Evolutionary conservation across 352 stramenopile species (phyloP).

Genomic region (Pythium sukuiense): DNA sequence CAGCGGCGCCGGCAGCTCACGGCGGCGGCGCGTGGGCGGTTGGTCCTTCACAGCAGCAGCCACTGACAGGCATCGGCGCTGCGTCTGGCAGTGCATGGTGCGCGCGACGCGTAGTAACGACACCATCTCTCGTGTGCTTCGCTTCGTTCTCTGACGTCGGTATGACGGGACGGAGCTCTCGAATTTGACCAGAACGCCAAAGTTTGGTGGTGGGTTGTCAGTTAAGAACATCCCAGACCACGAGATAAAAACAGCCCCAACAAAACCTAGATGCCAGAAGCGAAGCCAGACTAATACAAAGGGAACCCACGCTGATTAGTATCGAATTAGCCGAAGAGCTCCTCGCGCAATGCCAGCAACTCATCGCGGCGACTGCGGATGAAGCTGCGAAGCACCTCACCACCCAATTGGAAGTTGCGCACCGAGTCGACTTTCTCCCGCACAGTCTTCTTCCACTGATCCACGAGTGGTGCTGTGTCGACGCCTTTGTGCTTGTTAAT

Average conservation of each 20-base stretch:
- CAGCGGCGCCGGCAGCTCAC: conserved; percentile 70
- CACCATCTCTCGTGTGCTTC: conserved; percentile 9
- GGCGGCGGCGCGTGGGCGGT: conserved; percentile 48
- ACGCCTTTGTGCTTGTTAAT: conserved; percentile 9
- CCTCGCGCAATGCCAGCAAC: conserved; percentile 48
- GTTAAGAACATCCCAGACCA: conserved; percentile 13
- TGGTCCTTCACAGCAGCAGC: conserved; percentile 37
- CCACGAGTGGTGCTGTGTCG: conserved; percentile 21
- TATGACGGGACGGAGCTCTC: not conserved
- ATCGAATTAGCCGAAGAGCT: conserved; percentile 42
- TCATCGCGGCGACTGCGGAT: conserved; percentile 64
- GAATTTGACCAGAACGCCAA: conserved; percentile 18
- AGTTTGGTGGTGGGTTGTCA: conserved; percentile 8
- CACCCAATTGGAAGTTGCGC: conserved; percentile 59
- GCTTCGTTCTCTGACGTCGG: conserved; percentile 14
- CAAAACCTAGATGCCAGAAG: not conserved
- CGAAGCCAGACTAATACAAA: not conserved
- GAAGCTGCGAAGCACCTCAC: conserved; percentile 50
- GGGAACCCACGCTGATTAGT: too few species aligned
- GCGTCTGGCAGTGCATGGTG: conserved; percentile 2
- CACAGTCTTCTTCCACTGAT: conserved; percentile 46
- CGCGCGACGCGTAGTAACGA: conserved; percentile 14
- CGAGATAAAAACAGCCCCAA: not conserved
- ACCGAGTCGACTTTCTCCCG: conserved; percentile 47
- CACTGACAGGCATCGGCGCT: conserved; percentile 37